These are phyloP conservation scores for Carex cristatella DNA, from an alignment of 176 grass and related monocot species.

Conservation along the genomic window DNA sequence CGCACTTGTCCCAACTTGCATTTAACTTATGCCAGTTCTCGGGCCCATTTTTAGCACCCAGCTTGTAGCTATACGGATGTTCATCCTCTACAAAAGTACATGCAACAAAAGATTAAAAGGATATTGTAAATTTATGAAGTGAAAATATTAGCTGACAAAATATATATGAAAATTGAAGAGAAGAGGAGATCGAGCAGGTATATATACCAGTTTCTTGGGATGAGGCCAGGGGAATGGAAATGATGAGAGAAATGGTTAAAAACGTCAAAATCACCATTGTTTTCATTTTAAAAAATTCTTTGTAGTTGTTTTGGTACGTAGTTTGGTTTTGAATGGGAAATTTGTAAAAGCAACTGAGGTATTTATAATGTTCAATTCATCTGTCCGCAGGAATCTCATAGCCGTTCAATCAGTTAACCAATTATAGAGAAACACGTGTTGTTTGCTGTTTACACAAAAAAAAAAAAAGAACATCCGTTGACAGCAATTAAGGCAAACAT, in stretches of 20 bases:
- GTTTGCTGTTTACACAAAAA: not conserved
- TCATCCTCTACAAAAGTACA: slow-evolving; percentile 24
- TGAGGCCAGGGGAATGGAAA: slow-evolving; percentile 18
- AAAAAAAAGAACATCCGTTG: too few relatives aligned
- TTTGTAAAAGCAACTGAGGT: not conserved
- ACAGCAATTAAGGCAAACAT: not conserved
- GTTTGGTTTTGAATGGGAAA: not conserved
- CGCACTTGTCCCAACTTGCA: not conserved
- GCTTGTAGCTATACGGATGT: not conserved
- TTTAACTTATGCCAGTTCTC: not conserved
- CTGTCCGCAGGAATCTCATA: not conserved
- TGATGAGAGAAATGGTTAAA: not conserved
- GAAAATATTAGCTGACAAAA: not conserved
- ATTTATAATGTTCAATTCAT: not conserved
- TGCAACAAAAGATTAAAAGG: not conserved
- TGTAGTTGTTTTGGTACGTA: not conserved
- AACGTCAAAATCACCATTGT: not conserved
- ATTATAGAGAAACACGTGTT: not conserved
- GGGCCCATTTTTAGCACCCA: not conserved
- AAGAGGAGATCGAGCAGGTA: not conserved
- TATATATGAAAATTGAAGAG: not conserved
- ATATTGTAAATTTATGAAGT: not conserved
- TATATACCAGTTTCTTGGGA: slow-evolving; percentile 24
- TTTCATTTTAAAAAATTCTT: not conserved
- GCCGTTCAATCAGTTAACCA: not conserved